Base-by-base conservation (phyloP, 805 yeast species). In the Hagleromyces aurorensis region DNA sequence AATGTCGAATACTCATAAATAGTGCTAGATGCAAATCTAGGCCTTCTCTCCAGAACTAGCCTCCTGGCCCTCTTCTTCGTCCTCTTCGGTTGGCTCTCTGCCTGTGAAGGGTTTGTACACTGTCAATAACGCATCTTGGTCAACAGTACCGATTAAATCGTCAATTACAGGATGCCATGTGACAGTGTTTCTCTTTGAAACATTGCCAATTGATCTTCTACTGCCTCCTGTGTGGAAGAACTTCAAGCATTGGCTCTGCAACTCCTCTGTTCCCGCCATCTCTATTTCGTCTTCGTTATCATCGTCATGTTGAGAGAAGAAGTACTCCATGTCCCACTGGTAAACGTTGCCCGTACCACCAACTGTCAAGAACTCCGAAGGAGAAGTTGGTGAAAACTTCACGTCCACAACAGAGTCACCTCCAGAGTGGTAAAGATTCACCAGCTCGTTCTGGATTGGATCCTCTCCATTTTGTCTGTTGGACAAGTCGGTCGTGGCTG, bases 231-330 rank as follows among this genome's bases (percentile, higher is more conserved):
- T 46, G 25, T 52, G 59, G 18, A 44, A 41, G 24, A 49, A 52
- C 12, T 44, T 36, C 29, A 55, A 32, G 29, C 54, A 54, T 22
- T 44, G 54, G 7, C 46, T 43, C 32, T 51, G 54, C 23, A 48
- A 29, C 23, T 46, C 41, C 32, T 46, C 51, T 23, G 44, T 42
- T 4, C 38, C 38, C 42, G 69, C 66, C n/a, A 62, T 57, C 24
- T 59, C 63, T 3, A 59, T 71, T 14, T 48, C 55, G 4, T 60
- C 65, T n/a, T 58, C 67, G 15, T 52, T 62, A 11, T 60, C 66
- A 12, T 63, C 71, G 7, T 57, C 67, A 17, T 64, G 68, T 17
- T 61, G 69, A 16, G 65, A 64, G 15, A 55, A 56, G 25, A 50
- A 55, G 21, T 42, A 59, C 36, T 62, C 67, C 20, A 51, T 30